Evolutionary conservation across 202 grass and related monocot species (phyloP).

Genomic region (Digitaria exilis): DNA sequence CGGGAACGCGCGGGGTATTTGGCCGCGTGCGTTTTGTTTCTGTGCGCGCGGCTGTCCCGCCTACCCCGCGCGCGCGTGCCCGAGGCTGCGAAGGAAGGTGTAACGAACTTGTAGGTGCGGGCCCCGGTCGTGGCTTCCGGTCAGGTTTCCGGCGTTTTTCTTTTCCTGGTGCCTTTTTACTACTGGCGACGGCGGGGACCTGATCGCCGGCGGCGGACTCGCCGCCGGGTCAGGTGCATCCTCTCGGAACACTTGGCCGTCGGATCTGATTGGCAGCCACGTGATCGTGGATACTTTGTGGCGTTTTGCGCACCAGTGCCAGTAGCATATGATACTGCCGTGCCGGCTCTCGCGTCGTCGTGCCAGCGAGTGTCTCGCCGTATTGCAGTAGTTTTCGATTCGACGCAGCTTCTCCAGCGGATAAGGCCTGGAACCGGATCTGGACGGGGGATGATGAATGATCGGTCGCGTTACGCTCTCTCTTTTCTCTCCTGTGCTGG

Average conservation of each 20-base stretch:
- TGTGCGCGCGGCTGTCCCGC: constrained; percentile 1
- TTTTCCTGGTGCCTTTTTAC: constrained; percentile 25
- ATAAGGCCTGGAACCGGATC: constrained; percentile 1
- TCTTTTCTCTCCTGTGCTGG: background rate
- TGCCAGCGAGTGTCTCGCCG: background rate
- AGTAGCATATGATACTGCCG: background rate
- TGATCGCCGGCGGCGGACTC: background rate
- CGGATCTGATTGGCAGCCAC: background rate
- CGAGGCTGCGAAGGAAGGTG: constrained; percentile 43
- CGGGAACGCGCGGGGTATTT: background rate
- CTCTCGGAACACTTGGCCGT: background rate
- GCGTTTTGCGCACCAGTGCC: background rate
- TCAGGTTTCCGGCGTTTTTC: constrained; percentile 16
- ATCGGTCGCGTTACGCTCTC: background rate
- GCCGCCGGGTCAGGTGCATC: constrained; percentile 16
- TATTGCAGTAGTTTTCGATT: background rate
- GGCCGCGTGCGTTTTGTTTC: constrained; percentile 17
- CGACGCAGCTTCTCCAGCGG: background rate
- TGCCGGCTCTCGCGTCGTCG: background rate
- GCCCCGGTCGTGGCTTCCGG: background rate
- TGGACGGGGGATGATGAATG: background rate
- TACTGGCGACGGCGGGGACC: background rate
- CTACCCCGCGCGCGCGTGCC: background rate
- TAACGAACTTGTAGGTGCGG: constrained; percentile 38
- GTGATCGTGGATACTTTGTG: background rate